Percentiles rank a stretch among this genome's conserved stretches.
phyloP scores from a whole-genome alignment of 257 asterid species.

The Ilex asprella region DNA sequence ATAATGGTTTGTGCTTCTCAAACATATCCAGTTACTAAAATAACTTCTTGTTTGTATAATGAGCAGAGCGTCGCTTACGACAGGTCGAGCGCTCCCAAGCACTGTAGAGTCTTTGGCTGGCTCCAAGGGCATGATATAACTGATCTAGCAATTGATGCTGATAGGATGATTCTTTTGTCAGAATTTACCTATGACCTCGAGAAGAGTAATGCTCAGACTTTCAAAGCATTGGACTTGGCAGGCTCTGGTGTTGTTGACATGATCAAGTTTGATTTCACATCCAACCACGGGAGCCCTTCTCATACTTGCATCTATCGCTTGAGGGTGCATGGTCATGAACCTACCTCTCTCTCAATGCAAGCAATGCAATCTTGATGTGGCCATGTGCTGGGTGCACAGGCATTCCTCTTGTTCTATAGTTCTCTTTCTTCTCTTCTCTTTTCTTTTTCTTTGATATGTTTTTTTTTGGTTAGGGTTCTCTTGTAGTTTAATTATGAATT shows the following conservation, averaged over 20 bases:
- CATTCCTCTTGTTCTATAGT: too few relatives aligned
- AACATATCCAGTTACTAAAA: conserved; percentile 1
- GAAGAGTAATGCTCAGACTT: conserved; percentile 75
- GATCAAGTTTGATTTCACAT: conserved; percentile 62
- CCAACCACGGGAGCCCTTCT: conserved; percentile 71
- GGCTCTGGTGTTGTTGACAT: conserved; percentile 44
- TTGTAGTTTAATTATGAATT: too few relatives aligned
- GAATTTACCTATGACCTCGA: conserved; percentile 75
- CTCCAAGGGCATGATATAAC: conserved; percentile 28
- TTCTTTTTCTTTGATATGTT: too few relatives aligned
- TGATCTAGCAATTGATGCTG: conserved; percentile 18
- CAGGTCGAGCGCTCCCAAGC: conserved; percentile 91
- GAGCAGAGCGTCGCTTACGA: conserved; percentile 86
- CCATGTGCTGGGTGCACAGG: neutral
- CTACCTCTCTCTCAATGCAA: conserved; percentile 29
- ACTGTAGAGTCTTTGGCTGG: conserved; percentile 87
- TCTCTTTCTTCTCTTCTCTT: too few relatives aligned
- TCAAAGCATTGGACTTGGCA: conserved; percentile 39
- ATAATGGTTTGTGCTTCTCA: neutral
- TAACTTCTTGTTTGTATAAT: conserved; percentile 13
- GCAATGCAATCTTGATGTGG: conserved; percentile 37
- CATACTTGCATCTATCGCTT: conserved; percentile 87
- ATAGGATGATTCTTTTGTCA: conserved; percentile 43
- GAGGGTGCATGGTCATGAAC: conserved; percentile 79
- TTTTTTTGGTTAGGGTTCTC: too few relatives aligned